These are phyloP conservation scores for Wickerhamiella slavikovae DNA, from an alignment of 805 yeast genomes.

Conservation along the genomic window DNA sequence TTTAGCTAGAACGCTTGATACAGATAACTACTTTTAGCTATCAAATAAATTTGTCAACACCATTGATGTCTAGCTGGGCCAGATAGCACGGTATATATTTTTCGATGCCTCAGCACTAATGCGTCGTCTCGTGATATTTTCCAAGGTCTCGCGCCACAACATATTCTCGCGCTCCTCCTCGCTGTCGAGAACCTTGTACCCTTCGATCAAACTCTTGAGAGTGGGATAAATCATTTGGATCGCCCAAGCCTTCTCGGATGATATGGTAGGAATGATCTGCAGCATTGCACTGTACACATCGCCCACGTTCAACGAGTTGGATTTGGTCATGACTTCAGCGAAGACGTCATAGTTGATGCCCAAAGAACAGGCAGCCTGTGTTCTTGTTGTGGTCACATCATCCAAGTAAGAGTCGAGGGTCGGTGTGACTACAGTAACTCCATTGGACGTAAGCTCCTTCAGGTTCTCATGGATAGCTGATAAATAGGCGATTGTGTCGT, in stretches of 20 bases:
- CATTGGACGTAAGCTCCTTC: constrained; percentile 19
- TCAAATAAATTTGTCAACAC: no score
- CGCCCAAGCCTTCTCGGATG: constrained; percentile 65
- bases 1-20: no score
- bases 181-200: constrained; percentile 17
- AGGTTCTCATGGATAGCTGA: constrained; percentile 29
- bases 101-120: background rate
- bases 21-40: no score
- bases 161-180: constrained; percentile 7
- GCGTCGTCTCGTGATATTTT: background rate
- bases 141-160: background rate
- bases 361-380: constrained; percentile 14
- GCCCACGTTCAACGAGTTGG: constrained; percentile 45
- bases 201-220: constrained; percentile 36
- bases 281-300: constrained; percentile 62
- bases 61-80: no score
- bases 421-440: constrained; percentile 23
- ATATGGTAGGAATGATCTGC: constrained; percentile 60
- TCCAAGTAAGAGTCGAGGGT: constrained; percentile 27
- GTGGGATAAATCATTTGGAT: constrained; percentile 58
- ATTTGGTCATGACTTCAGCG: constrained; percentile 48
- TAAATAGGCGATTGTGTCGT: constrained; percentile 49
- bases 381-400: constrained; percentile 6
- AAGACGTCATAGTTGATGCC: constrained; percentile 28
- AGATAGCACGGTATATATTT: background rate